A percentile compares a stretch with the other conserved stretches of the same genome.
Evolutionary conservation across 352 stramenopile species (phyloP).

Genomic region (Globisporangium ultimum): DNA sequence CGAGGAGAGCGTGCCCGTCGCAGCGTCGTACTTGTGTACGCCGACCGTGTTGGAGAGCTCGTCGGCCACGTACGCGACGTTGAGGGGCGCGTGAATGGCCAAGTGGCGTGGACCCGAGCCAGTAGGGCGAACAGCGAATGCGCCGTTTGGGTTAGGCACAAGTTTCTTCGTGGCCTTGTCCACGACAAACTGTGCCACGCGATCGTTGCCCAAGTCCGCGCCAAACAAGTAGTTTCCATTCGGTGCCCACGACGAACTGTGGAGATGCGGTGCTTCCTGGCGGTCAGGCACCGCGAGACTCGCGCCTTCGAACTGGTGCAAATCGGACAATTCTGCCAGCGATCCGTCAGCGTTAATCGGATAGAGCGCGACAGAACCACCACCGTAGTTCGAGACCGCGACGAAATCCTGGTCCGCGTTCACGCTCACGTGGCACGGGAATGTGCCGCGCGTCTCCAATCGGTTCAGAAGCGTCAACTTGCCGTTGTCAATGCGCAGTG

Average conservation of each 20-base stretch:
- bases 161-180: slow-evolving; percentile 39
- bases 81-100: slow-evolving; percentile 44
- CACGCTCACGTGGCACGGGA: slow-evolving; percentile 62
- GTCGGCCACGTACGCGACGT: slow-evolving; percentile 65
- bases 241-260: slow-evolving; percentile 64
- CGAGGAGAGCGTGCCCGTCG: slow-evolving; percentile 37
- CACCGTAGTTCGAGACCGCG: slow-evolving; percentile 70
- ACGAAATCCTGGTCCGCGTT: slow-evolving; percentile 46
- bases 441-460: slow-evolving; percentile 52
- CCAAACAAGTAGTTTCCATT: slow-evolving; percentile 36
- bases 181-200: slow-evolving; percentile 57
- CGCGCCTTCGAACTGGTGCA: slow-evolving; percentile 38
- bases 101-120: slow-evolving; percentile 72
- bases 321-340: slow-evolving; percentile 34
- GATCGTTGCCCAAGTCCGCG: slow-evolving; percentile 70
- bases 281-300: slow-evolving; percentile 51
- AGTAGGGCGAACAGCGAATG: slow-evolving; percentile 37
- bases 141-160: slow-evolving; percentile 19
- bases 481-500: slow-evolving; percentile 49
- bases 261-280: slow-evolving; percentile 71
- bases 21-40: slow-evolving; percentile 47
- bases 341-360: slow-evolving; percentile 55
- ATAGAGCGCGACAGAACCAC: slow-evolving; percentile 56
- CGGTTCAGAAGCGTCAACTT: slow-evolving; percentile 40
- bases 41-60: slow-evolving; percentile 68